Evolutionary conservation across 83 land plant species (phyloP), one percentile per base, ranked within the genome.

Genomic region (Picea abies): DNA sequence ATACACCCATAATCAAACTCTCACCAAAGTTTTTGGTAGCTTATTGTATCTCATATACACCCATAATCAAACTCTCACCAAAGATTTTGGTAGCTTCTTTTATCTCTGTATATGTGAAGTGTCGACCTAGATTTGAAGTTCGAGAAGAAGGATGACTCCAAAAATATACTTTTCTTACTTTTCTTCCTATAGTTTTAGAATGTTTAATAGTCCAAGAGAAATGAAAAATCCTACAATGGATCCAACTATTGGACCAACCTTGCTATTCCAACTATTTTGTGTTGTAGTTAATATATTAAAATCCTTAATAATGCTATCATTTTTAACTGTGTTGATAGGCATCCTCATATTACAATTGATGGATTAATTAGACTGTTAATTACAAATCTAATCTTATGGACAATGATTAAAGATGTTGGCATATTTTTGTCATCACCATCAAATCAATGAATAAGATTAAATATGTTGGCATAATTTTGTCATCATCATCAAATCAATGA

Each of bases 41-140:
- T 56, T 90, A 92, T 76, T 87, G 80, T 77, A 95, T 92, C n/a
- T 96, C 97, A 58, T 96, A 96, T n/a, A 90, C 92, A 11, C 96
- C 97, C 35, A 95, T 89, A 39, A 95, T 87, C 52, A 87, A 52
- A 37, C n/a, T 83, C 76, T 90, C 93, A 41, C 93, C 93, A 70
- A 95, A 95, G 35, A 87, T 90, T 84, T 93, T 91, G 0, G 98
- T 95, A 1, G 96, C 94, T 56, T 90, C 93, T 76, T 87, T 71
- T 77, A 95, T 92, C 82, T 93, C 96, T 61, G 85, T 87, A 72
- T 91, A 90, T 39, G 84, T 32, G 91, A 95, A 91, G 82, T 83
- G 60, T 11, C 96, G 77, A 1, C 93, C 98, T 41, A 87, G 86
- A 69, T 84, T 91, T 32, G 91, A 80, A 26, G 90, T 85, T 11